Base-by-base conservation (phyloP, 2,329 filamentous ascomycete species). In the Penicillium brasilianum region DNA sequence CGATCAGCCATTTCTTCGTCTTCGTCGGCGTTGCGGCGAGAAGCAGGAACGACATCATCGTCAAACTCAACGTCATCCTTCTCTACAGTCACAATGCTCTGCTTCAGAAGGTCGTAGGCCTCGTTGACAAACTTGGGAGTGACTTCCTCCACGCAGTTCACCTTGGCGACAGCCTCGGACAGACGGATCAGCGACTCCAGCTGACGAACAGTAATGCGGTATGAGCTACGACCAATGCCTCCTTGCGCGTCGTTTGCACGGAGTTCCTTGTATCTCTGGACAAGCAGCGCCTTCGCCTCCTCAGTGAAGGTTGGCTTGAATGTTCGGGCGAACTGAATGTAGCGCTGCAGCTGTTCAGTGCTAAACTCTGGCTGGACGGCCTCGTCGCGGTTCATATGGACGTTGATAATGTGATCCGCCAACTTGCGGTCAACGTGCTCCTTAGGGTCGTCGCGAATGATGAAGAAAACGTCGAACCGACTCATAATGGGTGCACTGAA, bases 401-500 rank as follows among this genome's bases (percentile, higher is more conserved):
- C 90, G 61, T 88, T 88, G 63, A 99, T 94, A 72, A 99, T 99
- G 77, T 99, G 95, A 72, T 94, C 87, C 2, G 95, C 95, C 4
- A 99, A 84, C 73, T 96, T 92, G 59, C 93, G 90, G 75, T 99
- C 95, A 36, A 96, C 88, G 41, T 86, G 81, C 80, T 98, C 94
- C 73, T 97, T 96, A 76, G 94, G 98, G 72, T 99, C 95, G 75
- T 99, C 95, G 0, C 98, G 86, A 28, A 99, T 90, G 56, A 99
- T 93, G 74, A 99, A 99, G 85, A 99, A 99, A 10, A 99, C 84
- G 82, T 99, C 95, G 78, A 99, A 99, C 83, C 95, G 91, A 56
- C 92, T 97, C 95, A 99, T 99, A 82, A 99, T 99, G 60, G 95
- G 95, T 1, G 95, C 95, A 28, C 90, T 94, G 91, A 99, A 97